Conservation (phyloP, 2,329 filamentous ascomycete species). For the Neurospora crassa region DNA sequence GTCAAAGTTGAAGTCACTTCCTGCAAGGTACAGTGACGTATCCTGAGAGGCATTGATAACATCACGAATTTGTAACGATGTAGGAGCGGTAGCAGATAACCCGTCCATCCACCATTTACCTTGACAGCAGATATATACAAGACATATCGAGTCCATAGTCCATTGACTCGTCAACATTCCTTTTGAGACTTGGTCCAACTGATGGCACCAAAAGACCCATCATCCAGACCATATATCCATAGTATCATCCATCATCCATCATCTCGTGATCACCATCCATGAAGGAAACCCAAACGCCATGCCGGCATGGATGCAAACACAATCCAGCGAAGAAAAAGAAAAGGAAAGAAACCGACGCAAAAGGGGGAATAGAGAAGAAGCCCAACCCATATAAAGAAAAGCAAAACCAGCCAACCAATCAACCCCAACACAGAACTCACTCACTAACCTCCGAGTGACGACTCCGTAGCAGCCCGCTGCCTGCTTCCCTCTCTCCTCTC, state of each 20-base stretch:
- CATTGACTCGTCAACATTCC: background rate
- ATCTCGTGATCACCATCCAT: background rate
- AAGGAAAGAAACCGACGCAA: background rate
- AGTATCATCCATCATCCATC: background rate
- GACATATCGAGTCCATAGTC: background rate
- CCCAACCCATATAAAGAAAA: background rate
- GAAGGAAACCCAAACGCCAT: background rate
- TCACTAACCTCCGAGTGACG: background rate
- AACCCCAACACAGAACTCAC: background rate
- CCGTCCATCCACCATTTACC: background rate
- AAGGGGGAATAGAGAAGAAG: background rate
- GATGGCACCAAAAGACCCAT: background rate
- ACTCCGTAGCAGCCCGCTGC: slow-evolving; percentile 14
- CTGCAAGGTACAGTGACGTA: background rate
- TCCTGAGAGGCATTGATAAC: background rate
- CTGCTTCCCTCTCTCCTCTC: slow-evolving; percentile 39
- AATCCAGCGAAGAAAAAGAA: background rate
- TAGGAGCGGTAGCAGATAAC: background rate
- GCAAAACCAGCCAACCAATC: background rate
- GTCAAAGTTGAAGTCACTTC: background rate
- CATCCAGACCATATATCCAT: background rate
- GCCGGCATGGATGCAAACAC: background rate
- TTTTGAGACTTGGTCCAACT: background rate
- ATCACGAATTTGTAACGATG: background rate
- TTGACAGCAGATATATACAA: background rate